Conservation (phyloP, 805 yeast genomes). For the Clavispora asparagi region DNA sequence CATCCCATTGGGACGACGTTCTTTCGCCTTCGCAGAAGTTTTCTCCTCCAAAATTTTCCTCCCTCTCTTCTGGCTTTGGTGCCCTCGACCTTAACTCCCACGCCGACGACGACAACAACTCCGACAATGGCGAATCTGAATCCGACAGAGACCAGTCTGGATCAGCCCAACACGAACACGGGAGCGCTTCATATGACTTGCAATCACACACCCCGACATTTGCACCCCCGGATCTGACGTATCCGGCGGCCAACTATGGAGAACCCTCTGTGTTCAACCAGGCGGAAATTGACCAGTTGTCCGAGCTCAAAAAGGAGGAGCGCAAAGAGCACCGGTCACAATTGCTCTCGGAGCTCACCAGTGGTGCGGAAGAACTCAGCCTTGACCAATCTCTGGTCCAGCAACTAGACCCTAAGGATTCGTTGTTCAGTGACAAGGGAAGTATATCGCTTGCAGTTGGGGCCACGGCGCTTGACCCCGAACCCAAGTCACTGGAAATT, state of each 20-base stretch:
- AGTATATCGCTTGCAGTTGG: background rate
- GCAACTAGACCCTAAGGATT: constrained; percentile 16
- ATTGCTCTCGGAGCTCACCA: constrained; percentile 11
- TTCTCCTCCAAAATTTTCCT: background rate
- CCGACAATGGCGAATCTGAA: constrained; percentile 12
- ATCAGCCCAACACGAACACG: constrained; percentile 1
- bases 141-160: constrained; percentile 4
- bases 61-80: constrained; percentile 2
- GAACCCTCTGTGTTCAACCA: constrained; percentile 6
- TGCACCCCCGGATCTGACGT: background rate
- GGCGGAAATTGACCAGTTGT: constrained; percentile 17
- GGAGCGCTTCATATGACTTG: background rate
- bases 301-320: constrained; percentile 32
- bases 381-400: constrained; percentile 4
- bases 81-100: constrained; percentile 5
- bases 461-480: constrained; percentile 6
- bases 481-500: background rate
- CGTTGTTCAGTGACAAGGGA: constrained; percentile 31
- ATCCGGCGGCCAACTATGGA: background rate
- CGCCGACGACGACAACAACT: constrained; percentile 12
- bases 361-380: constrained; percentile 8
- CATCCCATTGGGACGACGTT: constrained; percentile 61
- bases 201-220: background rate
- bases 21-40: constrained; percentile 24
- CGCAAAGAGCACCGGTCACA: constrained; percentile 22